Evolutionary conservation across 1,139 yeast genomes (phyloP).

Genomic region (Hyphopichia wangnamkhiaoensis): DNA sequence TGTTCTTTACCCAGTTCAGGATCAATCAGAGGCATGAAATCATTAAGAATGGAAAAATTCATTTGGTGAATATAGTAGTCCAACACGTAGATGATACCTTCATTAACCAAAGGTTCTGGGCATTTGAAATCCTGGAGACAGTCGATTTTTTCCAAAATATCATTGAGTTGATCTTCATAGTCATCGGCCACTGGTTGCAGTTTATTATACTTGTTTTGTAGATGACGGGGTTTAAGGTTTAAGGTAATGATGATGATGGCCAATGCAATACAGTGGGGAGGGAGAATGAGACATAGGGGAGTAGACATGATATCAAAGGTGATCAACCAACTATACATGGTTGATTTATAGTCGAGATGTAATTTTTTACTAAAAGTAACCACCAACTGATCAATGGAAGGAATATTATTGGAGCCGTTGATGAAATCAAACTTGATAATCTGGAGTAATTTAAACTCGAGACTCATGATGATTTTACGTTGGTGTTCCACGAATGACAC

Average conservation of each 20-base stretch:
- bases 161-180: conserved; percentile 16
- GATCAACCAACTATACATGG: conserved; percentile 71
- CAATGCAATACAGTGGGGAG: conserved; percentile 80
- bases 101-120: conserved; percentile 56
- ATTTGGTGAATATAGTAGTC: conserved; percentile 61
- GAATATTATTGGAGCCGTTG: conserved; percentile 43
- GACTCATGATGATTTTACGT: conserved; percentile 51
- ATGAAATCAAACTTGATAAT: conserved; percentile 76
- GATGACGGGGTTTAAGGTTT: conserved; percentile 41
- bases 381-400: conserved; percentile 63
- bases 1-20: conserved; percentile 44
- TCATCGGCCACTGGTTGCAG: conserved; percentile 32
- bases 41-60: conserved; percentile 31
- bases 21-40: conserved; percentile 33
- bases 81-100: conserved; percentile 60
- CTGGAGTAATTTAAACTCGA: conserved; percentile 76
- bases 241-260: conserved; percentile 54
- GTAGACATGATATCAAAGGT: conserved; percentile 75
- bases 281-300: conserved; percentile 67
- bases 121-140: conserved; percentile 45
- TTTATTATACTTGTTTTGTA: conserved; percentile 22
- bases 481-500: conserved; percentile 41
- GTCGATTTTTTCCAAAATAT: conserved; percentile 34
- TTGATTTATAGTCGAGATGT: conserved; percentile 43
- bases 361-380: conserved; percentile 66